Evolutionary conservation across 345 rosid genomes (phyloP).

Genomic region (Eucalyptus dawsonii): DNA sequence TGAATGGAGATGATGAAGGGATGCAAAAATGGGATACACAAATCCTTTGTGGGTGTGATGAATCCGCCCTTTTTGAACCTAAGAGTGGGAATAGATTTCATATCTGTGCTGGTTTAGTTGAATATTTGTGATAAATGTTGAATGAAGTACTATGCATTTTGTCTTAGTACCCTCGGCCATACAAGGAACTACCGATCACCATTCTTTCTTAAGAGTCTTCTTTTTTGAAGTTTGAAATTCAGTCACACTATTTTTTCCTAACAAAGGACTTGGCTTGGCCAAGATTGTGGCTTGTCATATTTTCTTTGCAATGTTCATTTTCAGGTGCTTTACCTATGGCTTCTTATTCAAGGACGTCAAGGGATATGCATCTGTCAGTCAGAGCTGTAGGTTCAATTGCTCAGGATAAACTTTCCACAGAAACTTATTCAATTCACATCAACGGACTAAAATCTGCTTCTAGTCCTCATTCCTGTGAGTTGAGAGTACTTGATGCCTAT

Average conservation of each 20-base stretch:
- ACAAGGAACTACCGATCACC: neutral
- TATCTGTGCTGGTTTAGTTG: neutral
- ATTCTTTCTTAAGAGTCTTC: neutral
- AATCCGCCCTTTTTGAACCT: neutral
- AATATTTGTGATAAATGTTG: neutral
- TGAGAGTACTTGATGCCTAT: slow-evolving; percentile 35
- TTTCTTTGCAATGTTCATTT: neutral
- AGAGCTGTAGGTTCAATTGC: slow-evolving; percentile 9
- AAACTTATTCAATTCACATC: slow-evolving; percentile 15
- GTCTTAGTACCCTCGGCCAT: neutral
- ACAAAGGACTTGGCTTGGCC: neutral
- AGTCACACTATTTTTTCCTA: neutral
- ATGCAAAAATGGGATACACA: neutral
- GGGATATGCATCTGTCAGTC: slow-evolving; percentile 12
- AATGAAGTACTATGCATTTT: neutral
- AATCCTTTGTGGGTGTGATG: neutral
- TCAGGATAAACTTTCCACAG: slow-evolving; percentile 9
- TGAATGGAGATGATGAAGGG: neutral
- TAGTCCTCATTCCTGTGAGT: slow-evolving; percentile 12
- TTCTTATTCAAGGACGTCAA: slow-evolving; percentile 20
- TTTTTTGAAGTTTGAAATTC: neutral
- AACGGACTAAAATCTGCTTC: slow-evolving; percentile 20
- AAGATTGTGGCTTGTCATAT: neutral
- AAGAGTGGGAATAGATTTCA: neutral
- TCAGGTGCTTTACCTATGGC: slow-evolving; percentile 20